Evolutionary conservation across 1,284 basidiomycete species (phyloP).

Genomic region (Trichosporon sp.): DNA sequence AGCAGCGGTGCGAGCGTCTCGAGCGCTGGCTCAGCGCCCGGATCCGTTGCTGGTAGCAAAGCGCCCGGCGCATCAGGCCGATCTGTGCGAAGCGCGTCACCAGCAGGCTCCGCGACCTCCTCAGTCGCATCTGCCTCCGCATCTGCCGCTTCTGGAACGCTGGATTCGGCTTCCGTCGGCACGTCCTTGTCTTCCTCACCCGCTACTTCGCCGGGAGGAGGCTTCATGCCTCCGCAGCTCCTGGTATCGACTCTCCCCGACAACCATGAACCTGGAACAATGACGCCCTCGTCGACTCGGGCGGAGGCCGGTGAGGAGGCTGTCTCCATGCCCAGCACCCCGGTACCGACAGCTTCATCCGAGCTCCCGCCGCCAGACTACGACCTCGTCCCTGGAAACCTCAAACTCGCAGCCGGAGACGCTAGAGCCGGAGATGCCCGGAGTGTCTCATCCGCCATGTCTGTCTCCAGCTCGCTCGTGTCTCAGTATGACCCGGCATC

Average conservation of each 20-base stretch:
- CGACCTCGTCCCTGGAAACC: conserved; percentile 38
- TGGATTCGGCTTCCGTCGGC: conserved; percentile 27
- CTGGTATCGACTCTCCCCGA: conserved; percentile 36
- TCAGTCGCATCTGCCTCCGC: conserved; percentile 7
- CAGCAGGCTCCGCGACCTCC: conserved; percentile 27
- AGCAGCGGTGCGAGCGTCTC: conserved; percentile 13
- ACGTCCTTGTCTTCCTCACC: conserved; percentile 35
- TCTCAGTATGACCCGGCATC: conserved; percentile 35
- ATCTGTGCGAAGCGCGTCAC: conserved; percentile 27
- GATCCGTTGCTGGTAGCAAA: conserved; percentile 1
- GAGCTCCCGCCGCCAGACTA: conserved; percentile 30
- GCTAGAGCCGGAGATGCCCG: conserved; percentile 19
- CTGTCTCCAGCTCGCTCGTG: conserved; percentile 31
- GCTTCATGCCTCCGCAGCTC: conserved; percentile 25
- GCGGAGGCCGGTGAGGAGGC: conserved; percentile 42
- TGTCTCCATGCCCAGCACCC: conserved; percentile 37
- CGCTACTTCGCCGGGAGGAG: conserved; percentile 22
- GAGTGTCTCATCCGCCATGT: conserved; percentile 8
- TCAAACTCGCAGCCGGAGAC: conserved; percentile 29
- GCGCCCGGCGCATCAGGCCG: conserved; percentile 1
- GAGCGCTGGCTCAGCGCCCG: conserved; percentile 2
- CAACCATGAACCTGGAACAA: conserved; percentile 24
- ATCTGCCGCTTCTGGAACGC: conserved; percentile 18
- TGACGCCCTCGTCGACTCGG: conserved; percentile 44
- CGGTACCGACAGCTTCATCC: conserved; percentile 26